Evolutionary conservation across 768 basidiomycete genomes (phyloP).

Genomic region (Boletus vinaceobasis): DNA sequence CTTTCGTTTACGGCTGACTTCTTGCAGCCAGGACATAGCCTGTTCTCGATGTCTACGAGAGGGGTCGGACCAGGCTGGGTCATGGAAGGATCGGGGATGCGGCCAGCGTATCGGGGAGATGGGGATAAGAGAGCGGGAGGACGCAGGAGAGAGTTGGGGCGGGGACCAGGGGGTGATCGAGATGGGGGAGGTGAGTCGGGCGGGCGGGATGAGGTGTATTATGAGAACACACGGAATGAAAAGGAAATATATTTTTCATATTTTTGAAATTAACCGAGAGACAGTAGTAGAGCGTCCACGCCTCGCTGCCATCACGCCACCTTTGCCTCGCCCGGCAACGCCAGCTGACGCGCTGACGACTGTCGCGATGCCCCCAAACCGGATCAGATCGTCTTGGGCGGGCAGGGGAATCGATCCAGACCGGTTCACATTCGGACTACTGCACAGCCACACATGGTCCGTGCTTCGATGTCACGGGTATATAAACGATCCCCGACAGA

Average conservation of each 20-base stretch:
- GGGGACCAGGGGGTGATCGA: background rate
- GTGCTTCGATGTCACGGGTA: background rate
- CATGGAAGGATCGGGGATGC: conserved; percentile 8
- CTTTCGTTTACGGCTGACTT: conserved; percentile 74
- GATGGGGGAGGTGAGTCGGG: background rate
- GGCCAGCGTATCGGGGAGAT: background rate
- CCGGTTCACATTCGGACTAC: background rate
- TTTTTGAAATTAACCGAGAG: background rate
- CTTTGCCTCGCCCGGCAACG: no score
- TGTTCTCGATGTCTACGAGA: conserved; percentile 43
- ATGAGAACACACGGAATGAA: background rate
- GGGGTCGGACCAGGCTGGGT: conserved; percentile 2
- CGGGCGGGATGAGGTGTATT: background rate
- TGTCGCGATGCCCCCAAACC: background rate
- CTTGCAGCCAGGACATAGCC: conserved; percentile 80
- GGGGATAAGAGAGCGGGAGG: background rate
- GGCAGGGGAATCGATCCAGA: no score
- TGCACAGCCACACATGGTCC: background rate
- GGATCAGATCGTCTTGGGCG: no score
- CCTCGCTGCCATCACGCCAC: background rate
- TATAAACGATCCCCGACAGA: background rate
- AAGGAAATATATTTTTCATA: background rate
- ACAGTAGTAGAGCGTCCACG: no score
- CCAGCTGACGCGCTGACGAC: no score
- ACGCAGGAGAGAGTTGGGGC: background rate